Evolutionary conservation across 768 basidiomycete genomes (phyloP).

Genomic region (Dioszegia hungarica): DNA sequence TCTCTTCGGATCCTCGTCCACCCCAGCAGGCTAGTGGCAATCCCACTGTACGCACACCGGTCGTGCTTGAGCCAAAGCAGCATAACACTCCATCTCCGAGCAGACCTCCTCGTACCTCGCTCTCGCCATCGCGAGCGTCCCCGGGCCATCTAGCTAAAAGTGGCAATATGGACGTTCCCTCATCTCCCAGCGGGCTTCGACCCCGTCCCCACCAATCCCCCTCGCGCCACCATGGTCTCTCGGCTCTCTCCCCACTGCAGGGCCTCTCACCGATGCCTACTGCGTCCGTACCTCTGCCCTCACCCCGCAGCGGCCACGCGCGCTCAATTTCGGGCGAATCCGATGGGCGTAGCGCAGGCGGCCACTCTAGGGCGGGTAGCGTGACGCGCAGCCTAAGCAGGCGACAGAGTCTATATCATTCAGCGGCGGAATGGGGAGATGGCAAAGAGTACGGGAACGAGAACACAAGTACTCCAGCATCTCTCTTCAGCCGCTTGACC

Average conservation of each 20-base stretch:
- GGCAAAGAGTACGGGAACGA: conserved; percentile 17
- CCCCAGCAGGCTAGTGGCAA: neutral
- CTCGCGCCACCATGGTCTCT: conserved; percentile 12
- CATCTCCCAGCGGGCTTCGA: neutral
- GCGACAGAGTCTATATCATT: conserved; percentile 31
- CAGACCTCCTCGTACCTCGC: neutral
- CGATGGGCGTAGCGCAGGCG: conserved; percentile 11
- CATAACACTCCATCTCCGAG: neutral
- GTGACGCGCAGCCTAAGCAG: conserved; percentile 32
- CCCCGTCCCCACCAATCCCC: conserved; percentile 5
- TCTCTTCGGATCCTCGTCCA: no score
- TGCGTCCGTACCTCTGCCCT: neutral
- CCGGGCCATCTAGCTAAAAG: neutral
- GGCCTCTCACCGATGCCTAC: conserved; percentile 41
- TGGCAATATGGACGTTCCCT: neutral
- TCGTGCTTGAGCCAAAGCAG: no score
- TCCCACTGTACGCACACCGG: no score
- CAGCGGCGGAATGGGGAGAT: conserved; percentile 22
- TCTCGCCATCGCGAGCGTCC: neutral
- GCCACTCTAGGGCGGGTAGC: conserved; percentile 20
- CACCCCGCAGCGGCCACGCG: neutral
- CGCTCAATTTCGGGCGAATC: conserved; percentile 11
- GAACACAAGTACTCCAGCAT: conserved; percentile 3
- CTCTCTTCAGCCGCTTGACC: conserved; percentile 37
- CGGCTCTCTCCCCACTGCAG: conserved; percentile 44